Evolutionary conservation across 177 flowering plant genomes (phyloP).

Genomic region (Vitis hybrid): DNA sequence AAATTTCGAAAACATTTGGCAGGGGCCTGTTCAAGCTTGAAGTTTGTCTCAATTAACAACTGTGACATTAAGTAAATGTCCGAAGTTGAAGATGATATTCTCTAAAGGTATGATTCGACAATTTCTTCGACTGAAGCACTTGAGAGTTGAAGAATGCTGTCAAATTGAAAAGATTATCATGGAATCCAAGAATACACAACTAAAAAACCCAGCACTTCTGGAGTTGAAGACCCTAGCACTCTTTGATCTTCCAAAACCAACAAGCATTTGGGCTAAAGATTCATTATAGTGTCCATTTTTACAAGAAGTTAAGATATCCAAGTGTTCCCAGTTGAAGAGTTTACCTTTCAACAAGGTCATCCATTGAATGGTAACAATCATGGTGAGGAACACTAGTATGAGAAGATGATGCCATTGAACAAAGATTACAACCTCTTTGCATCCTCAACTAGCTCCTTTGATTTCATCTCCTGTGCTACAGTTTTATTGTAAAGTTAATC

Average conservation of each 20-base stretch:
- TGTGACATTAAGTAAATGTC: conserved; percentile 7
- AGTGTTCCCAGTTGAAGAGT: not conserved
- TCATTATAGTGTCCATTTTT: conserved; percentile 14
- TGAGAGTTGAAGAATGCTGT: conserved; percentile 14
- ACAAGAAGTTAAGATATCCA: not conserved
- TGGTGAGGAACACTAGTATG: not conserved
- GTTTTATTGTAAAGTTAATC: no score
- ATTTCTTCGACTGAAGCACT: not conserved
- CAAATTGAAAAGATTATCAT: conserved; percentile 13
- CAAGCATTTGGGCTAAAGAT: not conserved
- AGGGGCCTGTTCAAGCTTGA: not conserved
- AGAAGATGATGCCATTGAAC: not conserved
- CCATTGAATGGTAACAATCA: not conserved
- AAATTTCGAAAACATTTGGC: conserved; percentile 7
- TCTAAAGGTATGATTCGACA: not conserved
- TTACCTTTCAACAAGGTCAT: conserved; percentile 10
- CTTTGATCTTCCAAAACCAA: conserved; percentile 4
- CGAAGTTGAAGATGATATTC: conserved; percentile 7
- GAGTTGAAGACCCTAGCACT: conserved; percentile 5
- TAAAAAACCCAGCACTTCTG: not conserved
- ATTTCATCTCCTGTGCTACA: no score
- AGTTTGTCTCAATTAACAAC: conserved; percentile 4
- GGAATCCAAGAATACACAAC: not conserved
- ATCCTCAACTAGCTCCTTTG: not conserved
- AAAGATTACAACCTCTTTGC: not conserved